Base-by-base conservation (phyloP, 2,329 filamentous ascomycete genomes). In the Macrophomina tecta region DNA sequence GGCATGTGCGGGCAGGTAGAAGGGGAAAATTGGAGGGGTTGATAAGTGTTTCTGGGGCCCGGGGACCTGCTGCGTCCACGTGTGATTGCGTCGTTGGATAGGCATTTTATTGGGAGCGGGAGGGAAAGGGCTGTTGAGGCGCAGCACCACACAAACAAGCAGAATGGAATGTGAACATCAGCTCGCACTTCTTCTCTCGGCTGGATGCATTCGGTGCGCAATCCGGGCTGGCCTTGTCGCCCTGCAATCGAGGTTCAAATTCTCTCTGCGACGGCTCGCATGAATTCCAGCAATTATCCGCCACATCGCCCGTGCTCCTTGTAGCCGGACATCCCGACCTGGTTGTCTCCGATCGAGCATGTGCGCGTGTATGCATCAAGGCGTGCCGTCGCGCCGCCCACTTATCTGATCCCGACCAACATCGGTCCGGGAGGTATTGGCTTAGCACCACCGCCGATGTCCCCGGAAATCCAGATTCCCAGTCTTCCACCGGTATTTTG, bases 81-180 rank as follows among this genome's bases (percentile, higher is more conserved):
- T 62, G 58, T 38, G 58, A 14, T 12, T 40, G 18, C 30, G 42
- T 49, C 58, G 58, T 62, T 62, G 58, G 56, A 36, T 16, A 38
- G 18, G 14, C 30, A 14, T 12, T 30, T 4, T 12, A 2, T 12
- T 23, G 23, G 23, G 23, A 23, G 23, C 23, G 8, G 23, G 23
- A 32, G 34, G 51, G 55, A 6, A 34, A n/a, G 55, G 38, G 18
- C 18, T 51, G 49, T 30, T 34, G 49, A 28, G 49, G 49, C 30
- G 49, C 49, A 52, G 49, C 49, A n/a, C 28, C 5, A 52, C 11
- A 9, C 8, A 11, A 12, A 23, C 8, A 52, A 52, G 6, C 28
- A 52, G 3, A 4, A 4, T n/a, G 4, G 49, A 34, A 32, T 49
- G 46, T 49, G 23, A 23, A 23, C 23, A 23, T 3, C 23, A 2